Evolutionary conservation across 176 grass and related monocot genomes (phyloP), one percentile per base, ranked within the genome.

Genomic region (Eremochloa ophiuroides): DNA sequence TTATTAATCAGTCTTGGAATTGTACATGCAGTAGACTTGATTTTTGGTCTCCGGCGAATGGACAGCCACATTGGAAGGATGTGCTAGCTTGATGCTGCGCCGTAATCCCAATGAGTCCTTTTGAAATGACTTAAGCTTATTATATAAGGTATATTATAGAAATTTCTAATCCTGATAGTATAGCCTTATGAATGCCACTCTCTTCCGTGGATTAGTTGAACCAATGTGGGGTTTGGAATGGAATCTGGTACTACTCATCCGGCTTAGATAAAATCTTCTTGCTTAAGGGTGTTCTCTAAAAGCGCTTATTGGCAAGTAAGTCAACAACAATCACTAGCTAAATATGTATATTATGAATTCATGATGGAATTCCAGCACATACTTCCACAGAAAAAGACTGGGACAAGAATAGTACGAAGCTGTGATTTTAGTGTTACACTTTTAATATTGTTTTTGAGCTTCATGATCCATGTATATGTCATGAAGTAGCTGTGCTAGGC

Each of bases 41-140:
- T 55, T 13, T 70, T 10, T 62, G 10, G 66, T 47, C 65, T 61
- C 53, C 64, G 30, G 25, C 22, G 53, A 78, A 85, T 71, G 22
- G 83, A 71, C 83, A 62, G 53, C 53, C 65, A 71, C 74, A 71
- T 62, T 78, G 65, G 39, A 38, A 5, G 22, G 55, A 16, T 29
- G 50, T 35, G 64, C 16, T 34, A 22, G 4, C 16, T 46, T 37
- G 4, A 84, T 77, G 64, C 43, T 7, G 37, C 75, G 10, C 50
- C 64, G 73, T 46, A 68, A 48, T 28, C 23, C 3, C 3, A 4
- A 25, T 6, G 25, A 27, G 65, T 16, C 29, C 51, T 67, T 73
- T 48, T 34, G 17, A 60, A 39, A 77, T 62, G 39, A 63, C 80
- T 74, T 73, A 5, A 15, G 17, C 51, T 25, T 60, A 27, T 2